phyloP scores from a whole-genome alignment of 805 yeast genomes.

The Metschnikowia koreensis region DNA sequence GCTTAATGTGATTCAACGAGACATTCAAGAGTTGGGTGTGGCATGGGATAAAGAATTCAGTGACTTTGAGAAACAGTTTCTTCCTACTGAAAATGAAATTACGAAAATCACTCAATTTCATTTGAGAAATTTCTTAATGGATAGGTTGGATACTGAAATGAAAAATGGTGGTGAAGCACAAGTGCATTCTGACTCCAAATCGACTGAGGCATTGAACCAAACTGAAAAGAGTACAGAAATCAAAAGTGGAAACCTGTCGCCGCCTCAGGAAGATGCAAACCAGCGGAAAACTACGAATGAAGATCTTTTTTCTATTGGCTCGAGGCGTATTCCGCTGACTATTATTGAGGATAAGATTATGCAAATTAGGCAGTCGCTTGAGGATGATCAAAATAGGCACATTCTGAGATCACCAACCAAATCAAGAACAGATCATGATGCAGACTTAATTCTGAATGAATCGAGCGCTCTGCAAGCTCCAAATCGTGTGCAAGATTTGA shows the following conservation, averaged over 20 bases:
- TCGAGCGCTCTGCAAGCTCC: slow-evolving; percentile 14
- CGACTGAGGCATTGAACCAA: not conserved
- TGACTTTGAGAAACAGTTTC: slow-evolving; percentile 70
- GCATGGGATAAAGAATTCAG: slow-evolving; percentile 84
- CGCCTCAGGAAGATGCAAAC: not conserved
- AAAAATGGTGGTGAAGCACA: slow-evolving; percentile 10
- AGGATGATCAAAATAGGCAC: slow-evolving; percentile 17
- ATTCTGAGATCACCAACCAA: slow-evolving; percentile 10
- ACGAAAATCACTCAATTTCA: slow-evolving; percentile 88
- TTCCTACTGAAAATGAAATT: slow-evolving; percentile 92
- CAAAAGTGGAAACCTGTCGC: not conserved
- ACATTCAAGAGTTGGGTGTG: slow-evolving; percentile 77
- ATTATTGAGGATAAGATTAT: slow-evolving; percentile 19
- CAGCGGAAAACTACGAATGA: not conserved
- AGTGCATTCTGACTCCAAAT: not conserved
- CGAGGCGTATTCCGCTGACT: slow-evolving; percentile 18
- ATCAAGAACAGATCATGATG: slow-evolving; percentile 5
- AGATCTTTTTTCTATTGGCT: slow-evolving; percentile 7
- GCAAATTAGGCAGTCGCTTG: slow-evolving; percentile 19
- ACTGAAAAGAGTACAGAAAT: not conserved
- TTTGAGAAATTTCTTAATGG: slow-evolving; percentile 68
- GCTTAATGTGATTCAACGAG: slow-evolving; percentile 66
- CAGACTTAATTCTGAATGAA: slow-evolving; percentile 5
- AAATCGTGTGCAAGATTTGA: slow-evolving; percentile 56
- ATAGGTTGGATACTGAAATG: slow-evolving; percentile 35